These are phyloP conservation scores for Plenodomus biglobosus DNA, from an alignment of 2,329 filamentous ascomycete genomes.

Conservation along the genomic window DNA sequence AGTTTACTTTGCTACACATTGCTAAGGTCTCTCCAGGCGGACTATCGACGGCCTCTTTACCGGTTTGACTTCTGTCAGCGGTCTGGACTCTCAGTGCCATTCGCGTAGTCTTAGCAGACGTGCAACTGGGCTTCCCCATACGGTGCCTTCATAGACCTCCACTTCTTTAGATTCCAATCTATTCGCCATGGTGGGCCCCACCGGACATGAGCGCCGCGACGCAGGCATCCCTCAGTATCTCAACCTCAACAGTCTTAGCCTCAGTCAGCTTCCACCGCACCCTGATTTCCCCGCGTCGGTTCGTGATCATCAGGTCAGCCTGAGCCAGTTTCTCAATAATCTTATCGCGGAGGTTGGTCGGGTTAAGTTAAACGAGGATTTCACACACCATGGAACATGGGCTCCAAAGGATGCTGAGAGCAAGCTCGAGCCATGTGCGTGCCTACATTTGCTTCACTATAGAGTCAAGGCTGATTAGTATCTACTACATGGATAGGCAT, in stretches of 20 bases:
- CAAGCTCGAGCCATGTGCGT: background rate
- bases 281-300: conserved; percentile 7
- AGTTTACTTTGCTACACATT: background rate
- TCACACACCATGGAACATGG: conserved; percentile 17
- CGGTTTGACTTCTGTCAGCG: background rate
- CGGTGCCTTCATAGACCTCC: conserved; percentile 15
- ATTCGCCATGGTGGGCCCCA: conserved; percentile 6
- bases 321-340: conserved; percentile 18
- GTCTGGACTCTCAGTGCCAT: conserved; percentile 5
- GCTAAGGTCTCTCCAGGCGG: background rate
- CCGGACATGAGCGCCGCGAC: background rate
- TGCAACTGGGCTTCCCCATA: conserved; percentile 4
- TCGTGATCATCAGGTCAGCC: conserved; percentile 5
- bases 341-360: conserved; percentile 21
- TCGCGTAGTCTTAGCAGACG: conserved; percentile 7
- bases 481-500: background rate
- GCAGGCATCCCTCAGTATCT: conserved; percentile 6
- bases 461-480: background rate
- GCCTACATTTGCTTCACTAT: conserved; percentile 1
- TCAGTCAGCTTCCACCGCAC: conserved; percentile 24
- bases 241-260: conserved; percentile 9
- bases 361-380: conserved; percentile 19
- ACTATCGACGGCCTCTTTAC: background rate
- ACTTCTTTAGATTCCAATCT: conserved; percentile 10
- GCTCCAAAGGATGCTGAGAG: conserved; percentile 3